Evolutionary conservation across 352 stramenopile species (phyloP).

Genomic region (Phytophthora tubulina): DNA sequence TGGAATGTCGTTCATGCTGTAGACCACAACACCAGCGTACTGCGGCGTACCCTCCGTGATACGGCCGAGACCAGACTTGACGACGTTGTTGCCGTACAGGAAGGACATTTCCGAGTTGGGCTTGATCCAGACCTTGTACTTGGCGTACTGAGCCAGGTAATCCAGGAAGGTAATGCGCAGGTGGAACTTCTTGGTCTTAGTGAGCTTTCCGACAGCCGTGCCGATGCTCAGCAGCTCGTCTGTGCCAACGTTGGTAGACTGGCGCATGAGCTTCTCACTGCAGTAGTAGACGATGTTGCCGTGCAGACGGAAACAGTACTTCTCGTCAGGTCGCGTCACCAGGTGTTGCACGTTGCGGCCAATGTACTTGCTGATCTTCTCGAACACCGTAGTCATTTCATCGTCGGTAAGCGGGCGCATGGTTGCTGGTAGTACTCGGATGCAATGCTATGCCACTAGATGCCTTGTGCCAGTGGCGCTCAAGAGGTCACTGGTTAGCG

Average conservation of each 20-base stretch:
- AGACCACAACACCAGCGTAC: slow-evolving; percentile 99
- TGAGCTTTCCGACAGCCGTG: slow-evolving; percentile 99
- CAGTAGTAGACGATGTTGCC: slow-evolving; percentile 98
- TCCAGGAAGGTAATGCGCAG: slow-evolving; percentile 99
- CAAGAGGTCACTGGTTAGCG: slow-evolving; percentile 32
- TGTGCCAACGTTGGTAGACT: slow-evolving; percentile 94
- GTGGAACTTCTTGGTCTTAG: slow-evolving; percentile 98
- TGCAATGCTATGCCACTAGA: slow-evolving; percentile 20
- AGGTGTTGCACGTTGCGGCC: slow-evolving; percentile 97
- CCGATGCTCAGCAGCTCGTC: slow-evolving; percentile 97
- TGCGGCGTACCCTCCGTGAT: slow-evolving; percentile 99
- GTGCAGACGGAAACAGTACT: slow-evolving; percentile 98
- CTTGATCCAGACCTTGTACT: slow-evolving; percentile 99
- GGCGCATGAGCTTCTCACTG: slow-evolving; percentile 97
- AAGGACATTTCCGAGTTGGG: slow-evolving; percentile 99
- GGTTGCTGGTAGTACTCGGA: slow-evolving; percentile 18
- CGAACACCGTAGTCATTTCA: slow-evolving; percentile 95
- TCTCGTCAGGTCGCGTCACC: slow-evolving; percentile 96
- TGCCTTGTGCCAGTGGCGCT: slow-evolving; percentile 22
- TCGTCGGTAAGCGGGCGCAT: slow-evolving; percentile 99
- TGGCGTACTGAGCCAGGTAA: slow-evolving; percentile 98
- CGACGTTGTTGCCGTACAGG: slow-evolving; percentile 99
- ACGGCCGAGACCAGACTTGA: slow-evolving; percentile 97
- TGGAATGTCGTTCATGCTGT: slow-evolving; percentile 98
- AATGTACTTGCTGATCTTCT: slow-evolving; percentile 99